phyloP scores from a whole-genome alignment of 164 flowering plant species.

The Santalum album region DNA sequence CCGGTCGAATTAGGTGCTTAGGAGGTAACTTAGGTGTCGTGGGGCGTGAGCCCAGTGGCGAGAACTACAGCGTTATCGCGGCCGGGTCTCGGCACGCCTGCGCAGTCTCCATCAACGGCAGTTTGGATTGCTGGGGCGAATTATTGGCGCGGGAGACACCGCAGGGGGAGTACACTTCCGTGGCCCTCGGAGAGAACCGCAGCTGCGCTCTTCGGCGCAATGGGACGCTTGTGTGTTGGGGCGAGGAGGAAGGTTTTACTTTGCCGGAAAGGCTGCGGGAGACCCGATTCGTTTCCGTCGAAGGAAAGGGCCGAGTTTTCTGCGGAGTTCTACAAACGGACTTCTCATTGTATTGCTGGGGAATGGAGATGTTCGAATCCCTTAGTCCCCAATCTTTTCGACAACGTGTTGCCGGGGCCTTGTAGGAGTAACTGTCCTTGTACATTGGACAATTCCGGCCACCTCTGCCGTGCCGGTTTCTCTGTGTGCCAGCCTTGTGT shows the following conservation, averaged over 20 bases:
- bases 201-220: conserved; percentile 43
- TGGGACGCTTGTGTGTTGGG: conserved; percentile 66
- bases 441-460: conserved; percentile 13
- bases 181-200: conserved; percentile 60
- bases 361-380: conserved; percentile 17
- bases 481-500: conserved; percentile 30
- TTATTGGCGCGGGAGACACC: conserved; percentile 19
- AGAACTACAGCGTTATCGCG: conserved; percentile 29
- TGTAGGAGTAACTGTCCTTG: conserved; percentile 31
- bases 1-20: conserved; percentile 27
- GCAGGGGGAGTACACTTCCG: conserved; percentile 25
- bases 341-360: conserved; percentile 66
- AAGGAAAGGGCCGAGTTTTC: conserved; percentile 42
- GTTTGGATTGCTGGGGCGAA: conserved; percentile 64
- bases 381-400: conserved; percentile 25
- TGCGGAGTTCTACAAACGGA: conserved; percentile 44
- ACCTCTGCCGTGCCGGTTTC: conserved; percentile 25
- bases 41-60: conserved; percentile 11
- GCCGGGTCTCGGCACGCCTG: conserved; percentile 66
- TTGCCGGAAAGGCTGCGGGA: conserved; percentile 31
- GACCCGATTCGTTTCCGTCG: conserved; percentile 23
- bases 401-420: conserved; percentile 48
- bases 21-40: conserved; percentile 13
- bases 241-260: conserved; percentile 25
- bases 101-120: conserved; percentile 28